Conservation (phyloP, 2,329 filamentous ascomycete genomes). For the Paecilomyces niveus region DNA sequence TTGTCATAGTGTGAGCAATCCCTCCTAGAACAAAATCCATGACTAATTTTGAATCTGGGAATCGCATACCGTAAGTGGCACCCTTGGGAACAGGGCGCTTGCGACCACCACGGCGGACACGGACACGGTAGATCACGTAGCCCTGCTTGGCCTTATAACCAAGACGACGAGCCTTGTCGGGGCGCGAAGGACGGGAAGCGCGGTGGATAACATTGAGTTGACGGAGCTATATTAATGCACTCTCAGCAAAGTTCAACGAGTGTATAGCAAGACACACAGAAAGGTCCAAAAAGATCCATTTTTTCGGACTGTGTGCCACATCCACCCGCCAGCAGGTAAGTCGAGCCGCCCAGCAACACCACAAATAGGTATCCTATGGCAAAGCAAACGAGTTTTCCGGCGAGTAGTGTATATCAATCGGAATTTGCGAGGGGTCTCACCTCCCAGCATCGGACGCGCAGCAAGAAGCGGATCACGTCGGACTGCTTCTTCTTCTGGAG, state of each 20-base stretch:
- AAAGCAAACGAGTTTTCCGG: conserved; percentile 28
- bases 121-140: conserved; percentile 99
- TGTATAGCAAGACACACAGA: conserved; percentile 71
- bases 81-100: conserved; percentile 96
- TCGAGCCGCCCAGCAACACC: conserved; percentile 25
- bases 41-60: neutral
- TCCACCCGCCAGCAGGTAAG: conserved; percentile 26
- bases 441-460: conserved; percentile 99
- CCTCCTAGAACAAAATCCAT: neutral
- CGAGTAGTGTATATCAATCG: conserved; percentile 28
- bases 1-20: neutral
- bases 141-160: conserved; percentile 99
- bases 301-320: conserved; percentile 40
- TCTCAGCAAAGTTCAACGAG: conserved; percentile 99
- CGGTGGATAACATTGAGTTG: conserved; percentile 99
- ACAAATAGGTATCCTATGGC: conserved; percentile 23
- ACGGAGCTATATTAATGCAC: conserved; percentile 99
- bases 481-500: conserved; percentile 99
- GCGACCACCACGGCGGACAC: conserved; percentile 96
- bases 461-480: conserved; percentile 99
- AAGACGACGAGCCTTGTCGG: conserved; percentile 99
- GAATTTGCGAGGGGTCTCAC: conserved; percentile 42
- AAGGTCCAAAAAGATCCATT: conserved; percentile 19
- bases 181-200: conserved; percentile 93
- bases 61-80: conserved; percentile 86